Evolutionary conservation across 768 basidiomycete genomes (phyloP).

Genomic region (Pisolithus marmoratus): DNA sequence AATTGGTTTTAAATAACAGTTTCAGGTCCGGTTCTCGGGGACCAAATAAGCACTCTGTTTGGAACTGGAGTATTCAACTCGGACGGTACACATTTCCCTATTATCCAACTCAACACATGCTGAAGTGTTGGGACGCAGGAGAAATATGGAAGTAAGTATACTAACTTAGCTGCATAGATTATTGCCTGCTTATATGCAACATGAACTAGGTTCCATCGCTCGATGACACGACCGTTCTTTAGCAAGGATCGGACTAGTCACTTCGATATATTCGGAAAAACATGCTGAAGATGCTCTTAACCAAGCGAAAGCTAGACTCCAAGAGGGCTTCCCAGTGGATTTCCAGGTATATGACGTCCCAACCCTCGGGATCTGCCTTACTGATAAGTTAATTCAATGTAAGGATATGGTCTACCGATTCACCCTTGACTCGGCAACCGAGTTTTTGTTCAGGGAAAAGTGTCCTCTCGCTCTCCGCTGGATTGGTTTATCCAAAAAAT

Average conservation of each 20-base stretch:
- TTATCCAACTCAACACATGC: too few species aligned
- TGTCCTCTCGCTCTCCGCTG: slow-evolving; percentile 41
- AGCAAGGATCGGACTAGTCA: slow-evolving; percentile 33
- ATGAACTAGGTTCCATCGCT: slow-evolving; percentile 32
- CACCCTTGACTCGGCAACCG: slow-evolving; percentile 54
- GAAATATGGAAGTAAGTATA: slow-evolving; percentile 35
- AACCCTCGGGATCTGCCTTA: neutral
- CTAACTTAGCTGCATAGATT: neutral
- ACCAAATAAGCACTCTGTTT: slow-evolving; percentile 30
- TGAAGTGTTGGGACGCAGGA: too few species aligned
- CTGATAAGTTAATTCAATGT: neutral
- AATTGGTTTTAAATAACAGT: slow-evolving; percentile 13
- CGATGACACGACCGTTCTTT: slow-evolving; percentile 41
- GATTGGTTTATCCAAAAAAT: slow-evolving; percentile 41
- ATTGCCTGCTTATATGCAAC: neutral
- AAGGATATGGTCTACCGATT: slow-evolving; percentile 52
- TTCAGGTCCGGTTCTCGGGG: slow-evolving; percentile 11
- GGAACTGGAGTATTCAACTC: slow-evolving; percentile 39
- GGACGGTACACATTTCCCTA: slow-evolving; percentile 24
- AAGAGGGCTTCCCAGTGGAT: slow-evolving; percentile 35
- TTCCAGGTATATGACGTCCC: slow-evolving; percentile 24
- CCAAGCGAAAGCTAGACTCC: slow-evolving; percentile 28
- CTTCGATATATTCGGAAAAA: slow-evolving; percentile 36
- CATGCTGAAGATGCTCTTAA: slow-evolving; percentile 29
- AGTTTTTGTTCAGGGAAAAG: slow-evolving; percentile 51